Evolutionary conservation across 441 rosid species (phyloP), one percentile per base, ranked within the genome.

Genomic region (Pelargonium myrrhifolium): DNA sequence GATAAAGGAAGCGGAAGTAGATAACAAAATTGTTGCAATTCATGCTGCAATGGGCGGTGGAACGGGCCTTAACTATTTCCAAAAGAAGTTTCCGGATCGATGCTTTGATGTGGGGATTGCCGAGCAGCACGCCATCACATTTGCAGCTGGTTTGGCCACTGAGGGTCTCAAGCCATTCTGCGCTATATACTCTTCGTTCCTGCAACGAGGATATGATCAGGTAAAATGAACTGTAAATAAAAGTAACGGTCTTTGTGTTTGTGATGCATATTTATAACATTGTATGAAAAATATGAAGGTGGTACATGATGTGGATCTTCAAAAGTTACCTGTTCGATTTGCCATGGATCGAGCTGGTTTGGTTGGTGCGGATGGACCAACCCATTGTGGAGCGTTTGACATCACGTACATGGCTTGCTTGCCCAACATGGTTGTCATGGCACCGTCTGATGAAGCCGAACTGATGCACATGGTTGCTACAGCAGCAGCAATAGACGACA

Each of bases 11-110:
- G 94, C 94, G 0, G 88, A 88, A 73, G 65, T 43, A 61, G 91
- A 88, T 69, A 49, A 79, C n/a, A 86, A 83, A 75, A 78, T 88
- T 9, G 83, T 88, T 39, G 89, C 88, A 40, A 85, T 88, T 71
- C 94, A 88, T 68, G 94, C 89, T 22, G 94, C 94, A 56, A 88
- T 88, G 94, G 94, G 94, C 7, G 91, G 94, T 11, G 94, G 94
- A 1, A 88, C 91, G 0, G 91, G 91, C 61, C 89, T 88, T 64
- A 88, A 88, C 69, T 83, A 78, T 65, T 88, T 88, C 77, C 88
- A 86, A 70, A 83, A 86, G 72, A 78, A 58, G 73, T 88, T 85
- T 71, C 94, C 91, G 3, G 84, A 83, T n/a, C 83, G 91, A 22
- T 86, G 94, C 81, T 88, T 88, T n/a, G 94, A 88, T 56, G 94